Conservation (phyloP, 345 rosid genomes). For the Gossypioides kirkii region DNA sequence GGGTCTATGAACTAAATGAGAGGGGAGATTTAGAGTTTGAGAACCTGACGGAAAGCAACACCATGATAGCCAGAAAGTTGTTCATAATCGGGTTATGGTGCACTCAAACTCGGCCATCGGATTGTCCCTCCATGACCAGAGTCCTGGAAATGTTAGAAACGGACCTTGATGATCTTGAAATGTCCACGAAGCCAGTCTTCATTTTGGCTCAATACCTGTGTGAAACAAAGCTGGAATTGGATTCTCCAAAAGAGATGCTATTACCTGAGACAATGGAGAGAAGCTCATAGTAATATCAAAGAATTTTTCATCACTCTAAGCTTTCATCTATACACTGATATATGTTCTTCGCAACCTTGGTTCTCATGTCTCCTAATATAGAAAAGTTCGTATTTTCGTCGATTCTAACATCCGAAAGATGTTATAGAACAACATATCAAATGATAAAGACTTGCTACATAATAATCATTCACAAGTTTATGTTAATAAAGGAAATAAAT, state of each 20-base stretch:
- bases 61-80: conserved; percentile 22
- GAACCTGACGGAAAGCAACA: not conserved
- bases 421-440: not conserved
- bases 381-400: not conserved
- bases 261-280: conserved; percentile 12
- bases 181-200: conserved; percentile 30
- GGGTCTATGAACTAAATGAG: conserved; percentile 16
- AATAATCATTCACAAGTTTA: conserved; percentile 9
- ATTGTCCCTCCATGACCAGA: conserved; percentile 34
- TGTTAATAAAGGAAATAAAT: conserved; percentile 3
- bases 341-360: not conserved
- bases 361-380: not conserved
- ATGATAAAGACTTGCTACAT: not conserved
- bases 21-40: conserved; percentile 13
- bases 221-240: not conserved
- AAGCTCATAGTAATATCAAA: not conserved
- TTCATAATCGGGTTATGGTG: conserved; percentile 37
- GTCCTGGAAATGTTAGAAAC: conserved; percentile 36
- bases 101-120: conserved; percentile 25
- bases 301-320: not conserved
- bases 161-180: conserved; percentile 16
- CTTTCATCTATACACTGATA: not conserved
- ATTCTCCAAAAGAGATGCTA: conserved; percentile 4
- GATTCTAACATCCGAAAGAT: not conserved
- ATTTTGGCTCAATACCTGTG: conserved; percentile 14